These are phyloP conservation scores for Penicillium cataractarum DNA, from an alignment of 495 filamentous ascomycete species.

Conservation along the genomic window DNA sequence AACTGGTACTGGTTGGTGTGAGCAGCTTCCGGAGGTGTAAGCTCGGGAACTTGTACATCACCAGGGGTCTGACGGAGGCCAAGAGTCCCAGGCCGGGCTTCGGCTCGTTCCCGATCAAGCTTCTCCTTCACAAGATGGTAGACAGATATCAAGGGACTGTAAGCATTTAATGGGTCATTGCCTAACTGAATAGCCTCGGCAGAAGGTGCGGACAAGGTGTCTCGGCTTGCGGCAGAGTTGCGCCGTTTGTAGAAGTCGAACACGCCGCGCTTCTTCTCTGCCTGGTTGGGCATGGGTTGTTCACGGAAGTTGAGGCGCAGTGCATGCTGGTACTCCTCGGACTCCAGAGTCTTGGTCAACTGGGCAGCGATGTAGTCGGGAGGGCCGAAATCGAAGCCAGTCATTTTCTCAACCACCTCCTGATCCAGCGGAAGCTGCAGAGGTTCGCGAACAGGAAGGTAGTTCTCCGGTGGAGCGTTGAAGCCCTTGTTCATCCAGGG, in stretches of 20 bases:
- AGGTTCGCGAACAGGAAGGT: conserved; percentile 81
- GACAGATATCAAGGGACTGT: conserved; percentile 87
- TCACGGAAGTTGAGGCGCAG: conserved; percentile 70
- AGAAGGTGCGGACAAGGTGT: conserved; percentile 85
- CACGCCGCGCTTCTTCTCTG: conserved; percentile 86
- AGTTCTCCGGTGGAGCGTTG: conserved; percentile 82
- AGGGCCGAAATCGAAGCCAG: conserved; percentile 94
- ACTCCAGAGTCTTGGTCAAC: conserved; percentile 81
- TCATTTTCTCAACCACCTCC: conserved; percentile 88
- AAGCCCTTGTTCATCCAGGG: conserved; percentile 98
- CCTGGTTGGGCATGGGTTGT: conserved; percentile 61
- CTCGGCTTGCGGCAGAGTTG: conserved; percentile 80
- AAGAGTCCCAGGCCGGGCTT: conserved; percentile 63
- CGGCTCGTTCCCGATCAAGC: conserved; percentile 75
- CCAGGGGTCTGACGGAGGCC: conserved; percentile 57
- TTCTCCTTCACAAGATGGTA: conserved; percentile 98
- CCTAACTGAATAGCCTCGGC: conserved; percentile 81
- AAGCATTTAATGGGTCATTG: conserved; percentile 90
- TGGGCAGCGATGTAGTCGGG: conserved; percentile 80
- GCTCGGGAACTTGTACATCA: conserved; percentile 72
- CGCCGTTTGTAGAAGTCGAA: conserved; percentile 98
- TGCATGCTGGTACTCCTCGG: conserved; percentile 88
- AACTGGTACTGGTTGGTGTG: conserved; percentile 92
- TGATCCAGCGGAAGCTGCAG: conserved; percentile 82
- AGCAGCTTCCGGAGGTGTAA: conserved; percentile 81